Base-by-base conservation (phyloP, 192 early-diverging fungal species). In the Allomyces javanicus region DNA sequence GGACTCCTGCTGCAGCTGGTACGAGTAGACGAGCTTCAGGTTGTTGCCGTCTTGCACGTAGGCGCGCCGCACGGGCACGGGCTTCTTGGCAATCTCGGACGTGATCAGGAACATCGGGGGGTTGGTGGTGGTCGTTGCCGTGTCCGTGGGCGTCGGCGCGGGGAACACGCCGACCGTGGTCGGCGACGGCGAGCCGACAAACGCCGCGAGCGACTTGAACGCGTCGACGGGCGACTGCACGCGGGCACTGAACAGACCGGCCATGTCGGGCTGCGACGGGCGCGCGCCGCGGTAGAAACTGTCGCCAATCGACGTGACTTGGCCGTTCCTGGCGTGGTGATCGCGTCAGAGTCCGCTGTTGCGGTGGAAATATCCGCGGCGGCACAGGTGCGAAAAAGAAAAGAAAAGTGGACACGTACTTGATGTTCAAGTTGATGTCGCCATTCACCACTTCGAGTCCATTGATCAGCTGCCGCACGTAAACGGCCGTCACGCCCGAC, bases 21-120 rank as follows among this genome's bases (percentile, higher is more conserved):
- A 67, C 65, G 92, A 89, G 86, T 90, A 96, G 11, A 93, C 88
- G 10, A 86, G 80, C 63, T 78, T 72, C 22, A 93, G 69, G 3
- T 69, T 63, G 50, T 79, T 81, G 21, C 76, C 73, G 10, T 75
- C 80, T 61, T 83, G 83, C 65, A 92, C 69, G 66, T 86, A 89
- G 40, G 83, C 83, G 61, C 83, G 76, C 11, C 75, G 72, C 7
- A 80, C 81, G 19, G 82, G 82, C 33, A 91, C 79, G 24, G 81
- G 77, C 66, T 12, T 71, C 67, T 43, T 40, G 33, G 33, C 33
- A 40, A 40, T 26, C 2, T 26, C 26, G 26, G 26, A 26, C 26
- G 26, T 26, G 26, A 40, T 40, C 33, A 40, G 33, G 33, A 40
- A 40, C 5, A 40, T 3, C 33, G 33, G 33, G 4, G 33, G 33